These are phyloP conservation scores for Geotrichum cucujoidarum DNA, from an alignment of 1,139 yeast genomes.

Conservation along the genomic window DNA sequence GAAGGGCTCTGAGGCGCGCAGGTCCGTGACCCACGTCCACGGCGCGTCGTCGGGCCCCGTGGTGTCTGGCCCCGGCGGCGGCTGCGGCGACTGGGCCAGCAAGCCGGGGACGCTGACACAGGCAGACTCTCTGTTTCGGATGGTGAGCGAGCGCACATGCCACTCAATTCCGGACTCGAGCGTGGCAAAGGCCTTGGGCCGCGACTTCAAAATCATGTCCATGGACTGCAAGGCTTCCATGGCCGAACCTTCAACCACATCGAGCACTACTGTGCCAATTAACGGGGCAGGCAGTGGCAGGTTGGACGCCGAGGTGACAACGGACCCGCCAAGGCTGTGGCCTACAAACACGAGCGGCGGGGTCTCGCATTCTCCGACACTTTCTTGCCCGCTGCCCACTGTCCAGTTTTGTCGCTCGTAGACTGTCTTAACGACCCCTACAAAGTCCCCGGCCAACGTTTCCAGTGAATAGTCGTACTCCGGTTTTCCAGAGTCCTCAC, in stretches of 20 bases:
- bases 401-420: conserved; percentile 28
- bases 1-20: conserved; percentile 53
- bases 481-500: conserved; percentile 22
- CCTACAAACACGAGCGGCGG: conserved; percentile 55
- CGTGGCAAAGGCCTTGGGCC: conserved; percentile 57
- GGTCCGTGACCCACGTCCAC: conserved; percentile 59
- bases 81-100: conserved; percentile 30
- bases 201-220: conserved; percentile 53
- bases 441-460: conserved; percentile 54
- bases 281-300: conserved; percentile 15
- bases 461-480: conserved; percentile 45
- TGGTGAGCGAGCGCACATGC: conserved; percentile 54
- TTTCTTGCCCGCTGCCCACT: not conserved
- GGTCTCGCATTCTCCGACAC: not conserved
- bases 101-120: conserved; percentile 70
- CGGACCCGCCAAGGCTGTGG: conserved; percentile 90
- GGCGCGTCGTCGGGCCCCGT: conserved; percentile 26
- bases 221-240: conserved; percentile 61
- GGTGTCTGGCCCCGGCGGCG: conserved; percentile 4
- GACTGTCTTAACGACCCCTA: conserved; percentile 44
- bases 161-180: conserved; percentile 68
- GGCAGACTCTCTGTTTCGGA: conserved; percentile 61
- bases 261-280: conserved; percentile 69
- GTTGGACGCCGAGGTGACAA: conserved; percentile 49
- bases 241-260: conserved; percentile 93